Conservation (phyloP, 2,329 filamentous ascomycete species). For the Teratosphaeria destructans region DNA sequence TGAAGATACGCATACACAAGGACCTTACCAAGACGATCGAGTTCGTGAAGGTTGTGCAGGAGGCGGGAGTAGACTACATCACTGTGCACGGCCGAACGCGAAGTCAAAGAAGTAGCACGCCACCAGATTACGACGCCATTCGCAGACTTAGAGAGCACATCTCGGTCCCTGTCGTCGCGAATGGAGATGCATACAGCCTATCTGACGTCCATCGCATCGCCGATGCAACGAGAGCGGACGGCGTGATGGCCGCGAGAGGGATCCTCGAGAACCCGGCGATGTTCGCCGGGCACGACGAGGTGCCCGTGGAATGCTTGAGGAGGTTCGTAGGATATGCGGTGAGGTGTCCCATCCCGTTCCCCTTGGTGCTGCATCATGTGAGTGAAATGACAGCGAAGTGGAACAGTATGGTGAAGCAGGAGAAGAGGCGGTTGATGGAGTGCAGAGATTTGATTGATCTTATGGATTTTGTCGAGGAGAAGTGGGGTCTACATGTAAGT, state of each 20-base stretch:
- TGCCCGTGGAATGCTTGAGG: conserved; percentile 54
- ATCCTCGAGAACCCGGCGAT: conserved; percentile 58
- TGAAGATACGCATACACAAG: conserved; percentile 60
- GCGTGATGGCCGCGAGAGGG: conserved; percentile 61
- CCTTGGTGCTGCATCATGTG: conserved; percentile 55
- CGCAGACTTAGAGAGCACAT: conserved; percentile 42
- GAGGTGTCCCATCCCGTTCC: conserved; percentile 48
- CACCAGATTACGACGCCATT: conserved; percentile 53
- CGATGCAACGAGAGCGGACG: conserved; percentile 24
- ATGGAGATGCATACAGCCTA: conserved; percentile 58
- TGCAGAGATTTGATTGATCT: conserved; percentile 25
- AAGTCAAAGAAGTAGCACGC: conserved; percentile 49
- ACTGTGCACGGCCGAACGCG: conserved; percentile 60
- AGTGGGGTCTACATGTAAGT: conserved; percentile 9
- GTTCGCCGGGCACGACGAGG: conserved; percentile 47
- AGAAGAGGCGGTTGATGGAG: conserved; percentile 18
- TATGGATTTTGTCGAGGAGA: conserved; percentile 23
- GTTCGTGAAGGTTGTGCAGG: conserved; percentile 53
- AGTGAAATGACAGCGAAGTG: conserved; percentile 54
- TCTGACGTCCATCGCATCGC: conserved; percentile 25
- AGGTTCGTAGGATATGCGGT: conserved; percentile 51
- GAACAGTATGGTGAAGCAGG: conserved; percentile 42
- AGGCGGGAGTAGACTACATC: conserved; percentile 54
- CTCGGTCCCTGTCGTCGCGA: conserved; percentile 54
- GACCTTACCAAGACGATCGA: conserved; percentile 48